Base-by-base conservation (phyloP, 2,329 filamentous ascomycete species). In the Cryphonectria parasitica region DNA sequence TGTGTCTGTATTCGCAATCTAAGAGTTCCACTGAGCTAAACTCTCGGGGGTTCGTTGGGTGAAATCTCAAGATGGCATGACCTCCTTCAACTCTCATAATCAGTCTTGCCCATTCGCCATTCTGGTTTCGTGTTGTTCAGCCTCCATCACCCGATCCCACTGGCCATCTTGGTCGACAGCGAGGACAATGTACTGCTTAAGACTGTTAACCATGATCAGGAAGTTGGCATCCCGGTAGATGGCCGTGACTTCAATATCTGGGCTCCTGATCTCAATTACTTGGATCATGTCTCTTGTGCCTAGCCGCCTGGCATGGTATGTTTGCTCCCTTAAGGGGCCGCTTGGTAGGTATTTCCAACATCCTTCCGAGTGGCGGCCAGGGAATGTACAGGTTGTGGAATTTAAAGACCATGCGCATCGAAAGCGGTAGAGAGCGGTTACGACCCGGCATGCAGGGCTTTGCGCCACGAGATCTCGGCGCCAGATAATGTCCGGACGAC, bases 141-240 rank as follows among this genome's bases (percentile, higher is more conserved):
- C 43, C 28, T 31, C 43, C 0, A 49, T n/a, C 25, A 22, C 6
- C 15, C 39, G 25, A 3, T 52, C 25, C 62, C 69, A 61, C 22
- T 45, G 49, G 1, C 70, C 58, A 17, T 71, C 67, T 19, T 41
- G 41, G 31, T 69, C 67, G 45, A 67, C 49, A 17, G 56, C 39
- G 11, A 69, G 61, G 39, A 71, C 58, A 22, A 64, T 64, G 25
- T 60, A 71, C 1, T 25, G 49, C 15, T 15, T 8, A 15, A 1
- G 3, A 7, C 13, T 15, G 22, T 28, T 64, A 4, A 64, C 3
- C 25, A 64, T 15, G n/a, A 71, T 41, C 41, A 71, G 28, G 34
- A 69, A 69, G 15, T 69, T 52, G 4, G 69, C 70, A 17, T 71
- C 70, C 28, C 19, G 58, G 15, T 60, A 41, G 10, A 69, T 61